Conservation (phyloP, 192 early-diverging fungal species). For the Paraglomus occultum region DNA sequence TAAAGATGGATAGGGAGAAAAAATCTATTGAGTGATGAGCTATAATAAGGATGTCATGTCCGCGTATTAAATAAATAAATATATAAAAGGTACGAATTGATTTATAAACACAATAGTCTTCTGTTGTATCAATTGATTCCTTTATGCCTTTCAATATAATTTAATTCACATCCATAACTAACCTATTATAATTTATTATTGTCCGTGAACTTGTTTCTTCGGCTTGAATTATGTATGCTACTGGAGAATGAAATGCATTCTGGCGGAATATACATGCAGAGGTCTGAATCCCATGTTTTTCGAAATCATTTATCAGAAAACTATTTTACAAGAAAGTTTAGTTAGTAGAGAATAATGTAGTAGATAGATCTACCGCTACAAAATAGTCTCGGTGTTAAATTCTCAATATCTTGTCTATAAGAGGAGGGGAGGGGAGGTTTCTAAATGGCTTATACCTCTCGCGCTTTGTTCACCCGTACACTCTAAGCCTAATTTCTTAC, state of each 20-base stretch:
- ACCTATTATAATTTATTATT: slow-evolving; percentile 61
- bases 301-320: slow-evolving; percentile 36
- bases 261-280: slow-evolving; percentile 43
- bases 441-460: too few species aligned
- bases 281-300: slow-evolving; percentile 44
- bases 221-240: slow-evolving; percentile 62
- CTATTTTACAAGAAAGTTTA: slow-evolving; percentile 25
- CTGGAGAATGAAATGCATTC: slow-evolving; percentile 39
- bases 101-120: too few species aligned
- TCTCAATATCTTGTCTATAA: too few species aligned
- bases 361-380: too few species aligned
- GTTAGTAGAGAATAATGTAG: neutral
- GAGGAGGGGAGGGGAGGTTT: too few species aligned
- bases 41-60: too few species aligned
- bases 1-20: neutral
- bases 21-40: neutral
- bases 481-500: too few species aligned
- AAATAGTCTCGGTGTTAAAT: too few species aligned
- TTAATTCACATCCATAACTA: neutral
- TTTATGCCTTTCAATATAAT: too few species aligned
- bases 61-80: neutral
- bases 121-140: too few species aligned
- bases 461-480: too few species aligned
- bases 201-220: slow-evolving; percentile 51
- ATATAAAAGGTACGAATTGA: neutral